phyloP scores from a whole-genome alignment of 1,284 basidiomycete species.

The Cutaneotrichosporon dermatis region DNA sequence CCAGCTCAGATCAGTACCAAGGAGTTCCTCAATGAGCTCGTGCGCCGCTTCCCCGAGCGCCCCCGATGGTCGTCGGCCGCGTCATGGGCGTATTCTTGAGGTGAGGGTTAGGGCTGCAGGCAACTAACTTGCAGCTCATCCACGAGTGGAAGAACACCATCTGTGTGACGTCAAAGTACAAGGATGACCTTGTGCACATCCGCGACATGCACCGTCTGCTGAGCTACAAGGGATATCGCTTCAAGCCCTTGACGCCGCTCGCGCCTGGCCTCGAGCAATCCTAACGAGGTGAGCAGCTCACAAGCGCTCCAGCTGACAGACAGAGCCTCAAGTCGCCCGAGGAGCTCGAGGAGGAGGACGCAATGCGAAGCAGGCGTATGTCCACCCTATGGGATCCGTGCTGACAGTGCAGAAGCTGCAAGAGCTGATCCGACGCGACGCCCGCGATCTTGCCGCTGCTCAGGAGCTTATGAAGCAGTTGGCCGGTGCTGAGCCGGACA shows the following conservation, averaged over 20 bases:
- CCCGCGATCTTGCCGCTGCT: conserved; percentile 92
- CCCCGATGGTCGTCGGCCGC: conserved; percentile 91
- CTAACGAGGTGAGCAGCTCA: conserved; percentile 37
- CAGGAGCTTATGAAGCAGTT: conserved; percentile 97
- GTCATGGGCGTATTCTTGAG: conserved; percentile 92
- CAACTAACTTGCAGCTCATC: conserved; percentile 53
- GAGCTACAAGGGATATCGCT: conserved; percentile 91
- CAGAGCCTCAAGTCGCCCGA: conserved; percentile 25
- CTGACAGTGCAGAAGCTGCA: conserved; percentile 65
- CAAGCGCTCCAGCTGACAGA: too few relatives aligned
- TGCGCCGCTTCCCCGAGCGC: conserved; percentile 93
- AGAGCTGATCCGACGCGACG: conserved; percentile 92
- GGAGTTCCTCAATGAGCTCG: conserved; percentile 97
- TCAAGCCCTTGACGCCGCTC: conserved; percentile 61
- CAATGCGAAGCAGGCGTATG: conserved; percentile 75
- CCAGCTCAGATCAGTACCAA: conserved; percentile 98
- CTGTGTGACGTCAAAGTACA: conserved; percentile 83
- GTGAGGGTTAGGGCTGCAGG: conserved; percentile 44
- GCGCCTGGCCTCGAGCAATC: conserved; percentile 53
- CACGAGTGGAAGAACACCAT: conserved; percentile 94
- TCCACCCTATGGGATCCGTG: too few relatives aligned
- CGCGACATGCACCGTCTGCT: conserved; percentile 95
- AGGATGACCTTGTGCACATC: conserved; percentile 95
- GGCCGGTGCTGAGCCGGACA: conserved; percentile 90
- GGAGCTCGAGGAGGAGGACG: conserved; percentile 95